Base-by-base conservation (phyloP, 2,329 filamentous ascomycete species). In the Trichophaea hybrida region DNA sequence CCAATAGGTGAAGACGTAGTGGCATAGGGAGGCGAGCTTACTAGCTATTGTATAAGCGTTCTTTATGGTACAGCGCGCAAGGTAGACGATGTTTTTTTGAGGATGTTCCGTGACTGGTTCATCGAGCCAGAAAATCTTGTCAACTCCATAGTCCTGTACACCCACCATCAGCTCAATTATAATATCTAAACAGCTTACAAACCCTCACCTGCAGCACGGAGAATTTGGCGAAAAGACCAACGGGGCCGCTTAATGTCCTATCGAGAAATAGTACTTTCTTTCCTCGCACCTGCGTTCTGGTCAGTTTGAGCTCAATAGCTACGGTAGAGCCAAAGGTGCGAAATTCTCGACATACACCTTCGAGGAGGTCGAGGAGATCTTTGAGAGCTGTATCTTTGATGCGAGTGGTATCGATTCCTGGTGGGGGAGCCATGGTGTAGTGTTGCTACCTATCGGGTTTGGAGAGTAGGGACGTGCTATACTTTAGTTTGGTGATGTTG, bases 261-360 rank as follows among this genome's bases (percentile, higher is more conserved):
- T 97, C 91, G 70, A 98, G 85, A 56, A 98, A 86, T 63, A 98
- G 78, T 70, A 96, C 97, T 79, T 98, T 98, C 81, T 97, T 98
- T 68, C 94, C 94, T 71, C 91, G 87, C 66, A 97, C 88, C 93
- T 98, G 70, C 49, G 56, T 53, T 55, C 53, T 37, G 33, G 32
- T 49, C 38, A 54, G 40, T n/a, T 64, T 64, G 67, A 61, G 63
- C 66, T 59, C 68, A 69, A 66, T 59, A 57, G 57, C 34, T 48
- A 49, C 59, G 60, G 24, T 1, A 24, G 24, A 24, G 24, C 46
- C 52, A 58, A 63, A 61, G 50, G 34, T n/a, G 24, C 52, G 60
- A 60, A 24, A 24, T 24, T 3, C 65, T 66, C 64, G 60, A 86
- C 89, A 81, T 85, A 98, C 93, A 73, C 86, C 85, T 80, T 97